phyloP scores from a whole-genome alignment of 2,329 filamentous ascomycete genomes.

The Aureobasidium zeae region DNA sequence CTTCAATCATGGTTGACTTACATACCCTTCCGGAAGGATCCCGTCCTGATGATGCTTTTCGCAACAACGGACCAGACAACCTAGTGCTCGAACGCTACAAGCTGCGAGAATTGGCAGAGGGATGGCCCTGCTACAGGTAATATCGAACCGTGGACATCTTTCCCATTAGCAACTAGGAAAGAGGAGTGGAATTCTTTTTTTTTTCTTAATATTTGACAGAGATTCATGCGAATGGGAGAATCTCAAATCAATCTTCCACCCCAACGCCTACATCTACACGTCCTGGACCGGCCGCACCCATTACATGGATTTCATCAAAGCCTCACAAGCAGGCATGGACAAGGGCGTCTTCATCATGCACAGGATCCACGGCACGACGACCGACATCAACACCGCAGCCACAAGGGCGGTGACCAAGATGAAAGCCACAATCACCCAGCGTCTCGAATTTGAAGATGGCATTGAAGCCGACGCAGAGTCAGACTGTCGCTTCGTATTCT shows the following conservation, averaged over 20 bases:
- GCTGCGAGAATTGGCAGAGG: slow-evolving; percentile 41
- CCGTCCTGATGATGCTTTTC: slow-evolving; percentile 27
- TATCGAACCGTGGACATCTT: no score
- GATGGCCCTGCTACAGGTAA: slow-evolving; percentile 41
- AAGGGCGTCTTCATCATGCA: slow-evolving; percentile 39
- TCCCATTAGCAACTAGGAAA: no score
- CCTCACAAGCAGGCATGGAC: slow-evolving; percentile 34
- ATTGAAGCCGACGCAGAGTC: slow-evolving; percentile 38
- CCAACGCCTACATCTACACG: slow-evolving; percentile 41
- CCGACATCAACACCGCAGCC: slow-evolving; percentile 34
- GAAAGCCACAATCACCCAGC: slow-evolving; percentile 44
- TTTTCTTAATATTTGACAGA: no score
- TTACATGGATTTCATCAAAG: slow-evolving; percentile 34
- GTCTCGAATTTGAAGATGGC: slow-evolving; percentile 34
- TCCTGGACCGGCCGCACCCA: slow-evolving; percentile 41
- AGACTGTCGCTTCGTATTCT: slow-evolving; percentile 32
- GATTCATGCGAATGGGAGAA: slow-evolving; percentile 47
- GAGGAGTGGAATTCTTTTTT: no score
- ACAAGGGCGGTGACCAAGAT: slow-evolving; percentile 40
- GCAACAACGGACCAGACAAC: slow-evolving; percentile 41
- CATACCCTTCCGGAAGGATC: slow-evolving; percentile 16
- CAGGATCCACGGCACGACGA: slow-evolving; percentile 35
- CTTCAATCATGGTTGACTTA: slow-evolving; percentile 12
- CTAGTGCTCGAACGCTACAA: slow-evolving; percentile 39
- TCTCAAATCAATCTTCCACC: slow-evolving; percentile 42